phyloP scores from a whole-genome alignment of 306 rosid species.

The Alnus rubra region DNA sequence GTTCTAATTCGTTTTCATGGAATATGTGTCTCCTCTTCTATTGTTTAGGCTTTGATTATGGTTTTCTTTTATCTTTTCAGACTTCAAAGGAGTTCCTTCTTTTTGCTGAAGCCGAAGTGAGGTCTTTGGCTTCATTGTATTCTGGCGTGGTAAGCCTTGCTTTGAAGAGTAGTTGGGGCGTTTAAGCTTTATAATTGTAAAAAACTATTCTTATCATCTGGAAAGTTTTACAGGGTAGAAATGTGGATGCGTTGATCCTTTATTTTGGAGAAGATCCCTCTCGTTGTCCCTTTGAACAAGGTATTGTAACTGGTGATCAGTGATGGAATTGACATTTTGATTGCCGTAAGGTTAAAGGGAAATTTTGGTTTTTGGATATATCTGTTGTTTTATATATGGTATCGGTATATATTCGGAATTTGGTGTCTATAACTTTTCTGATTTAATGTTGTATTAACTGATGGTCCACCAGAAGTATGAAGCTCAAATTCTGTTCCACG shows the following conservation, averaged over 20 bases:
- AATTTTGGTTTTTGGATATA: background rate
- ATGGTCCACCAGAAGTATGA: background rate
- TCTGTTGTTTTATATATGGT: background rate
- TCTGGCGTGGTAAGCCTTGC: constrained; percentile 72
- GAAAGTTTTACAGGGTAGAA: constrained; percentile 70
- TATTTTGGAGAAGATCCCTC: constrained; percentile 96
- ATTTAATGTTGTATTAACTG: background rate
- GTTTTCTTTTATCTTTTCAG: constrained; percentile 38
- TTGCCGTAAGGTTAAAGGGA: background rate
- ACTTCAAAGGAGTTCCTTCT: constrained; percentile 70
- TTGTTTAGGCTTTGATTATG: background rate
- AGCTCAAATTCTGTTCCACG: background rate
- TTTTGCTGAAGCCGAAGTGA: constrained; percentile 86
- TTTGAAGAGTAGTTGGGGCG: constrained; percentile 8
- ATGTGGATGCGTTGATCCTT: constrained; percentile 76
- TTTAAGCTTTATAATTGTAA: constrained; percentile 6
- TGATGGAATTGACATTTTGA: too few relatives aligned
- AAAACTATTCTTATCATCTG: constrained; percentile 15
- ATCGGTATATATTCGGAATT: background rate
- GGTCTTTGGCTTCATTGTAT: constrained; percentile 79
- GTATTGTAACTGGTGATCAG: constrained; percentile 33
- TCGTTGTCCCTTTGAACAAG: constrained; percentile 91
- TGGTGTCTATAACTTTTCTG: background rate
- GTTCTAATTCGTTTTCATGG: background rate
- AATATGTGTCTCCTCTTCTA: background rate